phyloP scores from a whole-genome alignment of 176 grass and related monocot species.

The Musa itinerans region DNA sequence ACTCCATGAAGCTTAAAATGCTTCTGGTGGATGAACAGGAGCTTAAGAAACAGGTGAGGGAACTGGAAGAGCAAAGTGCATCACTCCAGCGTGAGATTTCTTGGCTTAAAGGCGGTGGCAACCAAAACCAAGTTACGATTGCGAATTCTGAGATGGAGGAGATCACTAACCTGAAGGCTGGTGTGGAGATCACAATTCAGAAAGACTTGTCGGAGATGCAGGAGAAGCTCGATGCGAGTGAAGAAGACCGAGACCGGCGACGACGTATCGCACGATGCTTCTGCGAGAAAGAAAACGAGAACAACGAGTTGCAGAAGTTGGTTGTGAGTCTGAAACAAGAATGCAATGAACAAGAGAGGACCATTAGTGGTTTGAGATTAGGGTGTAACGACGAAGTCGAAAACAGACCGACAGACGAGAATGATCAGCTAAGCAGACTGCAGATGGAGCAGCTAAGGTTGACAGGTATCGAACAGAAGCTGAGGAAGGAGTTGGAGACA shows the following conservation, averaged over 20 bases:
- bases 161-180: conserved; percentile 31
- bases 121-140: conserved; percentile 20
- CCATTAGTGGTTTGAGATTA: conserved; percentile 54
- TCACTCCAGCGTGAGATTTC: conserved; percentile 77
- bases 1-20: conserved; percentile 42
- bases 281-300: conserved; percentile 60
- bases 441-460: conserved; percentile 46
- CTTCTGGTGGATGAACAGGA: conserved; percentile 76
- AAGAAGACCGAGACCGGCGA: conserved; percentile 50
- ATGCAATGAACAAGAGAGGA: conserved; percentile 68
- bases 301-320: conserved; percentile 49
- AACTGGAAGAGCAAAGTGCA: conserved; percentile 83
- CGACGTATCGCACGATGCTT: conserved; percentile 37
- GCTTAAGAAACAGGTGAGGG: conserved; percentile 61
- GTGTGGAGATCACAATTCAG: conserved; percentile 38
- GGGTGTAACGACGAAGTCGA: conserved; percentile 30
- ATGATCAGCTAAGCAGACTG: conserved; percentile 27
- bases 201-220: conserved; percentile 32
- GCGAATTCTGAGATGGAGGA: conserved; percentile 35
- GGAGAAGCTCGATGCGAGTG: conserved; percentile 34
- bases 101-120: conserved; percentile 33
- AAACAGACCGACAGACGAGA: conserved; percentile 29
- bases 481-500: conserved; percentile 58
- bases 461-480: no score
- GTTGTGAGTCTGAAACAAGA: conserved; percentile 55